A percentile compares a stretch with the other conserved stretches of the same genome.
These are phyloP conservation scores for Malassezia arunalokei DNA, from an alignment of 1,284 basidiomycete species.

Conservation along the genomic window DNA sequence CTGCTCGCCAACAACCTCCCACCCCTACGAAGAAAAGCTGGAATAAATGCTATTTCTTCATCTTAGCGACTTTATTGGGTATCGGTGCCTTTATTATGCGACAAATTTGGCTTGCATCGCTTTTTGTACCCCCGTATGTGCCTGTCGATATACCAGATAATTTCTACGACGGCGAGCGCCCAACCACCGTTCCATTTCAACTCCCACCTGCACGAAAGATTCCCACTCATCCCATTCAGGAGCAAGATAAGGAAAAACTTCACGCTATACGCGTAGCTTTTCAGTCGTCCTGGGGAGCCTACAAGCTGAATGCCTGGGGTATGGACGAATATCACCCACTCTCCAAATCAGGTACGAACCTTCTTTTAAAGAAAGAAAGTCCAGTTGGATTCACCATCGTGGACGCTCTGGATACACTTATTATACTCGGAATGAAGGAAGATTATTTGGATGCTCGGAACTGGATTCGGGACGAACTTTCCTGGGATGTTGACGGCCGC, in stretches of 20 bases:
- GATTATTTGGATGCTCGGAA: constrained; percentile 66
- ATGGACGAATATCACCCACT: constrained; percentile 44
- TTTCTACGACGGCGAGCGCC: neutral
- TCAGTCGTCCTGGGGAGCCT: constrained; percentile 37
- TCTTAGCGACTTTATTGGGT: too few species aligned
- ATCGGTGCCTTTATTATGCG: neutral
- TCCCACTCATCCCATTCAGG: constrained; percentile 19
- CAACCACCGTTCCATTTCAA: constrained; percentile 13
- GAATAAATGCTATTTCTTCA: too few species aligned
- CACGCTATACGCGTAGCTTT: constrained; percentile 34
- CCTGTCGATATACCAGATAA: neutral
- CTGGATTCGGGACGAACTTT: constrained; percentile 63
- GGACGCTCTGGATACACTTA: constrained; percentile 59
- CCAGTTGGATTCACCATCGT: constrained; percentile 45
- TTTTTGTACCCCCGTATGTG: neutral
- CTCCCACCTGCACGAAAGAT: constrained; percentile 22
- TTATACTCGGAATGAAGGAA: constrained; percentile 66
- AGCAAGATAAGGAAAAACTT: constrained; percentile 21
- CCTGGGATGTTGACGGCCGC: constrained; percentile 65
- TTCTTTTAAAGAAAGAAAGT: constrained; percentile 21
- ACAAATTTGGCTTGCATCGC: neutral
- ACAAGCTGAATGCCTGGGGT: constrained; percentile 39
- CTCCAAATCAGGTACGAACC: constrained; percentile 29
- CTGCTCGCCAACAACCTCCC: too few species aligned
- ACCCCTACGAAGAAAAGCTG: too few species aligned